phyloP scores from a whole-genome alignment of 495 filamentous ascomycete species.

The Aspergillus haitiensis region DNA sequence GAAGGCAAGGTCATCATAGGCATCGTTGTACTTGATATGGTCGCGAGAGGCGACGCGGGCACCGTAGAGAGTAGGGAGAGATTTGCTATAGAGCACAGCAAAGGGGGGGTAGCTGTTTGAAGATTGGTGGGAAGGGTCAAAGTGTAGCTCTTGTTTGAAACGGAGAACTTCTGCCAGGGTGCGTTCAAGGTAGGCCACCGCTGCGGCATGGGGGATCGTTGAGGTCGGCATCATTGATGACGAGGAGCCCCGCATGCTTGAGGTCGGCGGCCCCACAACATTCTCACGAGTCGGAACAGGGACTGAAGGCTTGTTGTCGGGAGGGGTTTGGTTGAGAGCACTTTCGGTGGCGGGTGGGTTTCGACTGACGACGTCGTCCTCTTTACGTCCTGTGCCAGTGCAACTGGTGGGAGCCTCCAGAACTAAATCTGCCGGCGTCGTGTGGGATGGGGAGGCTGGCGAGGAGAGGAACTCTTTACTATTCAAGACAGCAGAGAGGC shows the following conservation, averaged over 20 bases:
- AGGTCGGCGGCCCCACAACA: slow-evolving; percentile 6
- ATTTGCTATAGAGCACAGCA: slow-evolving; percentile 85
- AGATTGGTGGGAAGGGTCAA: slow-evolving; percentile 56
- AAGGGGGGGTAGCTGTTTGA: slow-evolving; percentile 76
- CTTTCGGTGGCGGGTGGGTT: slow-evolving; percentile 32
- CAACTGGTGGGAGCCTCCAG: neutral
- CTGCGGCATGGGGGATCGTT: slow-evolving; percentile 52
- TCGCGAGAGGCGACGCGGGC: slow-evolving; percentile 68
- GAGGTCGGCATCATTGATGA: slow-evolving; percentile 36
- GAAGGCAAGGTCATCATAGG: slow-evolving; percentile 87
- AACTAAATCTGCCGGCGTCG: neutral
- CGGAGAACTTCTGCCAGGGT: slow-evolving; percentile 67
- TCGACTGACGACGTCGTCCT: slow-evolving; percentile 25
- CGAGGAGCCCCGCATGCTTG: slow-evolving; percentile 32
- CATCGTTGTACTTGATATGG: slow-evolving; percentile 70
- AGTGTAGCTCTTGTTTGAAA: slow-evolving; percentile 73
- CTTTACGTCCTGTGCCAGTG: neutral
- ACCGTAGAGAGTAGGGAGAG: slow-evolving; percentile 78
- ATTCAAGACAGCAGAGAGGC: slow-evolving; percentile 37
- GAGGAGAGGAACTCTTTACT: slow-evolving; percentile 22
- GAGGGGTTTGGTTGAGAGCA: neutral
- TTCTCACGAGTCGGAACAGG: neutral
- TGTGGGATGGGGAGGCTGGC: slow-evolving; percentile 5
- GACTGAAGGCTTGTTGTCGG: slow-evolving; percentile 10
- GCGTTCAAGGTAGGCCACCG: slow-evolving; percentile 72